Evolutionary conservation across 371 early-diverging fungal genomes (phyloP), one percentile per base, ranked within the genome.

Genomic region (Haplosporangium sp.): DNA sequence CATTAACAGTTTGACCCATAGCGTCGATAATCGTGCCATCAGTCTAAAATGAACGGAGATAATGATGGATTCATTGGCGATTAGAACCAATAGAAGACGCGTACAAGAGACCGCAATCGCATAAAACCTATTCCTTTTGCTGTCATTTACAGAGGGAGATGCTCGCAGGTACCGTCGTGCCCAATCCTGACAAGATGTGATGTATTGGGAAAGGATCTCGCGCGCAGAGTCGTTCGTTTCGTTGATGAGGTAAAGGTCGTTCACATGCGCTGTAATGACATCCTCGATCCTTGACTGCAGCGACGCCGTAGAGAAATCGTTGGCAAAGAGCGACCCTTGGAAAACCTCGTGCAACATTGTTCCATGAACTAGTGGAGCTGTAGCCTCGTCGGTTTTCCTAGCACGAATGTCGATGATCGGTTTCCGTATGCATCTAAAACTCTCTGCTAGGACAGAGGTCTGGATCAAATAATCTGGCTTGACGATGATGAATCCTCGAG

Each of bases 401-500:
- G 93, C 76, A 20, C 92, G 86, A 51, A 87, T 85, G 47, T 93
- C 87, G 1, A 98, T 80, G 9, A 95, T 88, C 0, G 95, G 88
- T 51, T 89, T 88, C 1, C 98, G 89, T 20, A 89, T 59, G 68
- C 98, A 98, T 0, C 81, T 55, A 57, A 90, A 91, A 36, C 91
- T 89, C 23, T 93, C 93, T 0, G 97, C 83, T 1, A 95, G 84
- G 1, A 86, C 82, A 1, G 97, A 95, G 20, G 91, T 86, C 0
- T 95, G 86, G 14, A 98, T 84, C 12, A 98, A 82, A 3, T 70
- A 74, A 62, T 98, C 98, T 0, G 98, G 98, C 55, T 94, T 89
- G 13, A 93, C 76, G 29, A 96, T 86, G 12, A 94, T 73, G 41
- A 86, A 83, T 21, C 87, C 81, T 2, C 83, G 68, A 6, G 68